These are phyloP conservation scores for Emmonsiellopsis sp. DNA, from an alignment of 2,329 filamentous ascomycete genomes.

Conservation along the genomic window DNA sequence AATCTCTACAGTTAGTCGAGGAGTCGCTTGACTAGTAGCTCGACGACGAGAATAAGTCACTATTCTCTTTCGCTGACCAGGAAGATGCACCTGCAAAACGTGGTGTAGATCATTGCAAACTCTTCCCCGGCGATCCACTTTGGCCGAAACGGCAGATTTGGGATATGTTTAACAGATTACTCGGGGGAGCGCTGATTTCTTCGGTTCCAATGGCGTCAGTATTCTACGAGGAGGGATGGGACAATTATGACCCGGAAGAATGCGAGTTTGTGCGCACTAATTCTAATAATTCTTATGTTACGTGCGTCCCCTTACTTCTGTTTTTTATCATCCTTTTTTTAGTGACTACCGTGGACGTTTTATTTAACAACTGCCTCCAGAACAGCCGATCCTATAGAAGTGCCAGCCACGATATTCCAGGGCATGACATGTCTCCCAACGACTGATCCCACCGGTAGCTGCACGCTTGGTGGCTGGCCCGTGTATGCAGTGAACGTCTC, in stretches of 20 bases:
- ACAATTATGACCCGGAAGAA: conserved; percentile 32
- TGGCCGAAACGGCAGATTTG: conserved; percentile 44
- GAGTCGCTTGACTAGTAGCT: not conserved
- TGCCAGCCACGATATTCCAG: conserved; percentile 19
- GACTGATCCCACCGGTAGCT: not conserved
- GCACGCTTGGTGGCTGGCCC: conserved; percentile 13
- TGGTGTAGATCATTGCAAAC: conserved; percentile 11
- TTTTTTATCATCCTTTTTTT: too few species aligned
- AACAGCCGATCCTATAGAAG: conserved; percentile 17
- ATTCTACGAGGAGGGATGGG: conserved; percentile 36
- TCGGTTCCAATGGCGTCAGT: conserved; percentile 43
- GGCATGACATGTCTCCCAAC: conserved; percentile 19
- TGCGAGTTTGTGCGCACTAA: conserved; percentile 32
- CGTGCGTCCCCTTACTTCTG: not conserved
- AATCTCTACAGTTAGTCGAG: not conserved
- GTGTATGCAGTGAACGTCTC: conserved; percentile 30
- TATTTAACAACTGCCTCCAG: not conserved
- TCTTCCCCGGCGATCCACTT: conserved; percentile 41
- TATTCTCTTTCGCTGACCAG: not conserved
- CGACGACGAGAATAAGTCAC: not conserved
- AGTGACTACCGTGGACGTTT: too few species aligned
- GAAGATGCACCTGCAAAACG: not conserved
- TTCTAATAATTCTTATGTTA: conserved; percentile 16
- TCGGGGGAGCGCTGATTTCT: conserved; percentile 41
- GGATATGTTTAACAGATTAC: conserved; percentile 41